phyloP scores from a whole-genome alignment of 1,284 basidiomycete genomes.

The Apiotrichum laibachii region DNA sequence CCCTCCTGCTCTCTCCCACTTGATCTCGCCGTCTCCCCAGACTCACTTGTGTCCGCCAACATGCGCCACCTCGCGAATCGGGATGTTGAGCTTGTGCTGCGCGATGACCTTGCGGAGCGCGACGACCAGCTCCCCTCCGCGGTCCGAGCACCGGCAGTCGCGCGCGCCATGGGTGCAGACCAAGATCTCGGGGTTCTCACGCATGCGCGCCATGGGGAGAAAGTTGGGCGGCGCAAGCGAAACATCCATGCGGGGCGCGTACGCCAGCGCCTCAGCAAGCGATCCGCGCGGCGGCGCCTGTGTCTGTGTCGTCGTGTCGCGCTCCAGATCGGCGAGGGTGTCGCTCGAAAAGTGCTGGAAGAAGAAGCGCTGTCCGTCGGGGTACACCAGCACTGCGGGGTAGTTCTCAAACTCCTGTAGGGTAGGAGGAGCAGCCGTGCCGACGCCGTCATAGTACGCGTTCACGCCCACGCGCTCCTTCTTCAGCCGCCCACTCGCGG shows the following conservation, averaged over 20 bases:
- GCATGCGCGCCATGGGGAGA: background rate
- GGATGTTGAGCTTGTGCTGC: conserved; percentile 26
- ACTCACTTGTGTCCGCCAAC: conserved; percentile 79
- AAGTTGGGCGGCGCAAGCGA: background rate
- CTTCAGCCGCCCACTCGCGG: conserved; percentile 26
- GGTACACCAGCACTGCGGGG: conserved; percentile 32
- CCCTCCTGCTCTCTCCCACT: no score
- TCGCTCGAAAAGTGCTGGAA: conserved; percentile 23
- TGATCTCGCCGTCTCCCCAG: no score
- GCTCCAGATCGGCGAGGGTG: conserved; percentile 14
- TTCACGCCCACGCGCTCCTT: conserved; percentile 30
- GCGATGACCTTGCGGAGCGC: conserved; percentile 48
- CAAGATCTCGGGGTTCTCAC: conserved; percentile 58
- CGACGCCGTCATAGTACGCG: conserved; percentile 37
- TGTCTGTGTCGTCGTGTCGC: no score
- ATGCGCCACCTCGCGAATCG: conserved; percentile 68
- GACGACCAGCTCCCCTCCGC: conserved; percentile 55
- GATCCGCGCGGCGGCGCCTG: no score
- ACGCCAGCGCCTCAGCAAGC: conserved; percentile 22
- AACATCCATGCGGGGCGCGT: conserved; percentile 13
- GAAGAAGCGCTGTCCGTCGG: conserved; percentile 31
- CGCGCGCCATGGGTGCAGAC: conserved; percentile 69
- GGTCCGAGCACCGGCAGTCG: conserved; percentile 71
- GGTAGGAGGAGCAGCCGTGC: conserved; percentile 7
- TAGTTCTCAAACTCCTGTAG: conserved; percentile 26